phyloP scores from a whole-genome alignment of 352 stramenopile species.

The Phytophthora meadii region DNA sequence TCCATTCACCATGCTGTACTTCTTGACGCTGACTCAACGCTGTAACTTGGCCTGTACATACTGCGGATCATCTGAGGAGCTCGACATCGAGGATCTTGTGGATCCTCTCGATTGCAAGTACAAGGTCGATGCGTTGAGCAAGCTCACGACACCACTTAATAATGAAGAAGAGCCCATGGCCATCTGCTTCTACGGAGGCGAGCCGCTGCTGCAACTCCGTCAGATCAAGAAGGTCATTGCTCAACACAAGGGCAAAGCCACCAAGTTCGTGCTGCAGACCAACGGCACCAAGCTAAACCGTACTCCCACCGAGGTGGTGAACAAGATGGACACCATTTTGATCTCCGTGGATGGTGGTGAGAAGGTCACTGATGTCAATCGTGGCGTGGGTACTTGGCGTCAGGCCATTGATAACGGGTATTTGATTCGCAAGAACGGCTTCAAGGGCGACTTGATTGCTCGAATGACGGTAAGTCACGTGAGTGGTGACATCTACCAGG shows the following conservation, averaged over 20 bases:
- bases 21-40: slow-evolving; percentile 36
- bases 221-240: slow-evolving; percentile 49
- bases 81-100: slow-evolving; percentile 39
- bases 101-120: slow-evolving; percentile 33
- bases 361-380: slow-evolving; percentile 38
- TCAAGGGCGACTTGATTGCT: slow-evolving; percentile 42
- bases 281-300: slow-evolving; percentile 50
- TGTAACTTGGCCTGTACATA: slow-evolving; percentile 50
- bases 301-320: slow-evolving; percentile 34
- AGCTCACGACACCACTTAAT: slow-evolving; percentile 26
- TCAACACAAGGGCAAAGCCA: slow-evolving; percentile 34
- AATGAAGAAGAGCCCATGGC: slow-evolving; percentile 33
- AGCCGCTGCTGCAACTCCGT: slow-evolving; percentile 40
- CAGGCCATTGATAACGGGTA: slow-evolving; percentile 47
- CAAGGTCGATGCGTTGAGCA: slow-evolving; percentile 27
- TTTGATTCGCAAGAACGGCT: slow-evolving; percentile 42
- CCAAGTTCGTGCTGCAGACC: slow-evolving; percentile 37
- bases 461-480: slow-evolving; percentile 46
- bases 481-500: slow-evolving; percentile 45
- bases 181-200: slow-evolving; percentile 51
- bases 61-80: slow-evolving; percentile 44
- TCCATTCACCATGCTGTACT: slow-evolving; percentile 23
- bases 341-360: slow-evolving; percentile 46
- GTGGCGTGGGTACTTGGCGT: slow-evolving; percentile 40
- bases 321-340: slow-evolving; percentile 44